Percentiles rank a stretch among this genome's conserved stretches.
phyloP scores from a whole-genome alignment of 306 rosid genomes.

The Carpinus fangiana region DNA sequence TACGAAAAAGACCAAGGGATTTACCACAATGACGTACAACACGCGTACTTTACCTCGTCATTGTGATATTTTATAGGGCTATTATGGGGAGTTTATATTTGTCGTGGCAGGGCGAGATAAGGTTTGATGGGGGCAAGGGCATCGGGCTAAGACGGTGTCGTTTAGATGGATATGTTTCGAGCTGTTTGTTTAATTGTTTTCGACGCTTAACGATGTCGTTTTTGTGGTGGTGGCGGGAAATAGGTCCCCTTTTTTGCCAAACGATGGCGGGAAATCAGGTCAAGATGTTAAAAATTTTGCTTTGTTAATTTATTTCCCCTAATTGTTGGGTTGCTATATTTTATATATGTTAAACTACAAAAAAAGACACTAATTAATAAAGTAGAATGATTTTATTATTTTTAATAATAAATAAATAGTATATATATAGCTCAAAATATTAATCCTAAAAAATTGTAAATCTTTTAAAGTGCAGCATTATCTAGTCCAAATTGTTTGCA shows the following conservation, averaged over 20 bases:
- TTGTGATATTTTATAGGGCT: background rate
- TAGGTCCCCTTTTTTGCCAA: background rate
- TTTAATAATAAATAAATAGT: no score
- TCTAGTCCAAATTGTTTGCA: no score
- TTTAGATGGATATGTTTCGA: background rate
- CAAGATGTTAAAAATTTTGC: background rate
- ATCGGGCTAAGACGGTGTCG: conserved; percentile 24
- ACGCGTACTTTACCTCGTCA: rapidly evolving
- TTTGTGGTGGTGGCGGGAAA: conserved; percentile 36
- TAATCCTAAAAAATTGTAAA: no score
- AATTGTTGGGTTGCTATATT: no score
- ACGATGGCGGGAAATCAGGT: conserved; percentile 37
- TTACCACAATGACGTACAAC: background rate
- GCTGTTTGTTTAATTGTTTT: background rate
- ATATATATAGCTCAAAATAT: no score
- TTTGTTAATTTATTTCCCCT: background rate
- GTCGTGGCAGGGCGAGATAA: background rate
- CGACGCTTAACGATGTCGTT: conserved; percentile 13
- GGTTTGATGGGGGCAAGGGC: background rate
- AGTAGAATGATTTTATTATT: no score
- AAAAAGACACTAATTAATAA: no score
- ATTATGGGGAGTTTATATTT: background rate
- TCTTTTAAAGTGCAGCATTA: no score
- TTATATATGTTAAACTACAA: no score
- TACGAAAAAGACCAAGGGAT: background rate